Evolutionary conservation across 306 rosid genomes (phyloP), one percentile per base, ranked within the genome.

Genomic region (Dalbergia cultrata): DNA sequence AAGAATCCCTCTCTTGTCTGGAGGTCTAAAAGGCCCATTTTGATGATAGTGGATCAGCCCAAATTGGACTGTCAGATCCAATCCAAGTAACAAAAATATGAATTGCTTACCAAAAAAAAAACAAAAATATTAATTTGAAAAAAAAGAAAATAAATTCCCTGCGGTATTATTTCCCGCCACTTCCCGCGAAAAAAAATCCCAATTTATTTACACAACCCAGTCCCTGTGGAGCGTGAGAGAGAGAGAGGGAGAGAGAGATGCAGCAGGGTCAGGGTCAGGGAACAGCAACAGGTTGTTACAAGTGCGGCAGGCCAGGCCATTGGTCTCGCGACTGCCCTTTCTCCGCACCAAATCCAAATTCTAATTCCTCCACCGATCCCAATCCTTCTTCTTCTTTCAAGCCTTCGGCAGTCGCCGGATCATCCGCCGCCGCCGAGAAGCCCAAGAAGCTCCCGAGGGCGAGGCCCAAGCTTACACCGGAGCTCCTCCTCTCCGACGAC

Each of bases 241-340:
- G 0, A 31, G 11, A 7, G 10, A 19, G 39, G 34, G 69, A 26
- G 50, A 31, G 37, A 76, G 84, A 41, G 68, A 26, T 26, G 31
- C 31, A 26, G 31, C 31, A 26, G 31, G 31, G 56, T 56, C 10
- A 50, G 41, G 84, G 83, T 52, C 87, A 16, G 89, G 79, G 52
- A 70, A 39, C 86, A 2, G 83, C 86, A n/a, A 93, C 99, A 0
- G 99, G 99, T 0, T 95, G 99, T 86, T 93, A 75, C 97, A 95
- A 93, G 86, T 95, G 99, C 56, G 99, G 99, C 33, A 86, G 90
- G 52, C 98, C 99, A 9, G 99, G 99, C 62, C 99, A 95, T 83
- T 95, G 99, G 99, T 90, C 99, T 3, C 96, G 98, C 1, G 99
- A 95, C 77, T 95, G 98, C 57, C 98, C 97, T 34, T 87, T 89